These are phyloP conservation scores for Puccinellia tenuiflora DNA, from an alignment of 176 grass and related monocot genomes.

Conservation along the genomic window DNA sequence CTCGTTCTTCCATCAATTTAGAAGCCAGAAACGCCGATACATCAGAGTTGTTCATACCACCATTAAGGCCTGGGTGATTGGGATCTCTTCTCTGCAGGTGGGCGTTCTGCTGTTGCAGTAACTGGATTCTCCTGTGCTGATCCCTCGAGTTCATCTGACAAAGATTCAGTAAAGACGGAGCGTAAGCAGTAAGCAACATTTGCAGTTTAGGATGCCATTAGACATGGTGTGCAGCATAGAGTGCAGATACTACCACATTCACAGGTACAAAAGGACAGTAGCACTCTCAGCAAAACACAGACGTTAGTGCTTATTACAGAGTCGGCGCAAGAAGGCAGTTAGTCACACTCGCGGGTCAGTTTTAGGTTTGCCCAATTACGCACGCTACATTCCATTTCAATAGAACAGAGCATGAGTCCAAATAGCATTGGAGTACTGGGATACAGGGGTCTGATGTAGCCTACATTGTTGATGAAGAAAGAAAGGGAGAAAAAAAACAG, in stretches of 20 bases:
- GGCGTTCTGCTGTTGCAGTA: constrained; percentile 60
- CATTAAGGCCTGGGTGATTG: constrained; percentile 22
- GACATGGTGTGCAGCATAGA: background rate
- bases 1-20: constrained; percentile 70
- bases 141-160: constrained; percentile 63
- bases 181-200: background rate
- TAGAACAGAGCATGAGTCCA: no score
- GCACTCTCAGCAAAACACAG: background rate
- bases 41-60: constrained; percentile 52
- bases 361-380: background rate
- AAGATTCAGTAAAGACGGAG: constrained; percentile 4
- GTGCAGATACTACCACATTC: background rate
- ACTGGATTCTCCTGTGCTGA: constrained; percentile 60
- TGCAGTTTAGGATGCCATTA: background rate
- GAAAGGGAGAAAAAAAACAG: no score
- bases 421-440: no score
- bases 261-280: background rate
- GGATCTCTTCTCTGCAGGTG: constrained; percentile 40
- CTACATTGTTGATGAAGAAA: no score
- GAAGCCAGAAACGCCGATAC: constrained; percentile 67
- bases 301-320: background rate
- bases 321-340: background rate
- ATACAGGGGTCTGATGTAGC: no score
- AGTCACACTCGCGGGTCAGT: background rate
- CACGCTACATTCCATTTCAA: background rate